Percentiles rank a stretch among this genome's conserved stretches.
These are phyloP conservation scores for Helotiales sp. DNA, from an alignment of 2,329 filamentous ascomycete genomes.

Conservation along the genomic window DNA sequence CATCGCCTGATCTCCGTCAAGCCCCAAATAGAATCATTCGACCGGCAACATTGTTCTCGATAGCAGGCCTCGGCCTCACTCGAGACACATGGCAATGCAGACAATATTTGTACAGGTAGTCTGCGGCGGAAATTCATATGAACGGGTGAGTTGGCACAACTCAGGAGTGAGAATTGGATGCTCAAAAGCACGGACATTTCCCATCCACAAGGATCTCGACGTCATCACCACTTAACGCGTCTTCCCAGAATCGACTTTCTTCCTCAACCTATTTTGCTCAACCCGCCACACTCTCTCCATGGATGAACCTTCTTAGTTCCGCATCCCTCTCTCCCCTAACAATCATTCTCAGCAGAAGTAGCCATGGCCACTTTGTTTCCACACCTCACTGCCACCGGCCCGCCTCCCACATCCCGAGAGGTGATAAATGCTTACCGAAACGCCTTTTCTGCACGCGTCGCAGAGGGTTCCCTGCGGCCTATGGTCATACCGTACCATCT, in stretches of 20 bases:
- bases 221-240: not conserved
- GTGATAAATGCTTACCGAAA: conserved; percentile 37
- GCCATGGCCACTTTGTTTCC: conserved; percentile 24
- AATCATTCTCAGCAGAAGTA: not conserved
- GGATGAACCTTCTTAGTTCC: not conserved
- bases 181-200: too few species aligned
- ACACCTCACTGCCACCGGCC: conserved; percentile 23
- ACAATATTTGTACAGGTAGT: too few species aligned
- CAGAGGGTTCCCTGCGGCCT: conserved; percentile 44
- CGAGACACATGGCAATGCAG: not conserved
- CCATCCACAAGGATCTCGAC: too few species aligned
- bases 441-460: conserved; percentile 39
- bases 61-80: not conserved
- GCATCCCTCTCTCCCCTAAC: not conserved
- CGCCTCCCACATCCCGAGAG: conserved; percentile 21
- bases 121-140: too few species aligned
- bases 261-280: not conserved
- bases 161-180: too few species aligned
- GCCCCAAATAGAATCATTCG: too few species aligned
- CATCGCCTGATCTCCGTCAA: too few species aligned
- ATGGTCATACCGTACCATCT: conserved; percentile 54
- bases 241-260: not conserved
- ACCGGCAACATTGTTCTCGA: not conserved
- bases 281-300: not conserved
- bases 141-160: too few species aligned